phyloP scores from a whole-genome alignment of 176 grass and related monocot species.

The Musa acuminata region DNA sequence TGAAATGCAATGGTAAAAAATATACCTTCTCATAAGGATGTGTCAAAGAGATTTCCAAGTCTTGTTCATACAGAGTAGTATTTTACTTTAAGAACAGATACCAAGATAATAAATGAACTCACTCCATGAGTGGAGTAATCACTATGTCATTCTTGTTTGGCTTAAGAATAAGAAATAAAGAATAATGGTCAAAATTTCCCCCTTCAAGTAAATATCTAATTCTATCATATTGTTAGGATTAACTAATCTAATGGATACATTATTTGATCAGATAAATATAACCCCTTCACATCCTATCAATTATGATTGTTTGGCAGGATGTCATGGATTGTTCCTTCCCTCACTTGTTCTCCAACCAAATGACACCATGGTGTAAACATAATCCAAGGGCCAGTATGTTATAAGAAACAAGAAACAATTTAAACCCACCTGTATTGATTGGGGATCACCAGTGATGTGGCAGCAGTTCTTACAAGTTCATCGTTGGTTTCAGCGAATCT shows the following conservation, averaged over 20 bases:
- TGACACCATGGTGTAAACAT: background rate
- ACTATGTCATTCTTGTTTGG: background rate
- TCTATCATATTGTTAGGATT: background rate
- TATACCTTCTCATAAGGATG: background rate
- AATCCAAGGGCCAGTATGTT: background rate
- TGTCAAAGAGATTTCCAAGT: background rate
- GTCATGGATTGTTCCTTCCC: background rate
- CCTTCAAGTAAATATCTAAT: background rate
- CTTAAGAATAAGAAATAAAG: background rate
- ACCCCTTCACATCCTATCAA: background rate
- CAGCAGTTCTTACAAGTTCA: conserved; percentile 44
- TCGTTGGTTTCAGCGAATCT: conserved; percentile 85
- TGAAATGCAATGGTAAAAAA: no score
- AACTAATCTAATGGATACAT: background rate
- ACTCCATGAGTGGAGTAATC: background rate
- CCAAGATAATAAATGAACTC: background rate
- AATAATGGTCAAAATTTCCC: background rate
- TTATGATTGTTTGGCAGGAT: background rate
- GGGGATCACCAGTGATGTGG: background rate
- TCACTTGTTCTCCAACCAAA: background rate
- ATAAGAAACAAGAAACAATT: background rate
- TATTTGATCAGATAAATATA: background rate
- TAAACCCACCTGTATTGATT: background rate
- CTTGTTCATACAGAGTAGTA: background rate
- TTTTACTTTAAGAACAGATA: background rate